A percentile compares a stretch with the other conserved stretches of the same genome.
Evolutionary conservation across 2,329 filamentous ascomycete species (phyloP).

Genomic region (Thelonectria blattea): DNA sequence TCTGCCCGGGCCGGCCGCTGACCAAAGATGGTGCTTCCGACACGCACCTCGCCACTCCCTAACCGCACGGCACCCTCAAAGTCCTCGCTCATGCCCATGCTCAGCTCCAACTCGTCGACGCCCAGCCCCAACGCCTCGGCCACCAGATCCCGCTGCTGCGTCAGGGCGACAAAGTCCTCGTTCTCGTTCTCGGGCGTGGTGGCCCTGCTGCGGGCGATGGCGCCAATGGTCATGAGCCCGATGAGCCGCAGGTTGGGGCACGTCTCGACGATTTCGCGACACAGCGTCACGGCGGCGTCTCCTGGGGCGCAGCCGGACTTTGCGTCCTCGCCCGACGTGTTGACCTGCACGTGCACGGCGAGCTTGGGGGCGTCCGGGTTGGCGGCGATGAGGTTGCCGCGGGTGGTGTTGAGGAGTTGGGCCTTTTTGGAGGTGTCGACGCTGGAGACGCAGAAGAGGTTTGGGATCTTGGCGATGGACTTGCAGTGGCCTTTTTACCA

Average conservation of each 20-base stretch:
- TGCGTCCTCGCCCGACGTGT: conserved; percentile 85
- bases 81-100: conserved; percentile 99
- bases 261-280: conserved; percentile 69
- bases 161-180: conserved; percentile 80
- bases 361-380: conserved; percentile 55
- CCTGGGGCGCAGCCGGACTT: conserved; percentile 84
- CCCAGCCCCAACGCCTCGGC: conserved; percentile 55
- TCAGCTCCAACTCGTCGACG: conserved; percentile 75
- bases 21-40: conserved; percentile 95
- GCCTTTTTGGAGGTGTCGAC: conserved; percentile 91
- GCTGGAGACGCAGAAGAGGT: conserved; percentile 90
- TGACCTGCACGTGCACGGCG: conserved; percentile 88
- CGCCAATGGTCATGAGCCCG: conserved; percentile 96
- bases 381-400: conserved; percentile 61
- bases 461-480: conserved; percentile 81
- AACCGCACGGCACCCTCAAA: conserved; percentile 85
- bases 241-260: conserved; percentile 77
- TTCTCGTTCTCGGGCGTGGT: conserved; percentile 81
- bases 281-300: conserved; percentile 66
- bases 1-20: conserved; percentile 79
- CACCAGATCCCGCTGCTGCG: conserved; percentile 73
- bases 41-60: conserved; percentile 87
- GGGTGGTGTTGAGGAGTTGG: conserved; percentile 76
- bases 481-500: conserved; percentile 78
- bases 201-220: conserved; percentile 82